phyloP scores from a whole-genome alignment of 805 yeast genomes.

The Starmerella apis region DNA sequence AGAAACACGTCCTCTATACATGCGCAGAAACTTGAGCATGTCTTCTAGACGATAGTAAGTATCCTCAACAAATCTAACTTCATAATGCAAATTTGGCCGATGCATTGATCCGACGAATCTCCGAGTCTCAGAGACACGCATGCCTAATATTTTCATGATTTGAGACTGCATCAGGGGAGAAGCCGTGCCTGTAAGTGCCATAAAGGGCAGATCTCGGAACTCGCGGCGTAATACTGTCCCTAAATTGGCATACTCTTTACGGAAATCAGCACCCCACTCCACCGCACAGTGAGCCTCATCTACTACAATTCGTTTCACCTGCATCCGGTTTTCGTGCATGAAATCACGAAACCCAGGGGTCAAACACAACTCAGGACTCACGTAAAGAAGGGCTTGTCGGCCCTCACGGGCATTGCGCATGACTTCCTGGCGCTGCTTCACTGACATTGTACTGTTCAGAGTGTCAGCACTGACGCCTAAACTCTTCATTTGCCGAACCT shows the following conservation, averaged over 20 bases:
- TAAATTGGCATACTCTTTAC: conserved; percentile 85
- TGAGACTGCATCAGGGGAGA: conserved; percentile 34
- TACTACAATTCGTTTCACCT: conserved; percentile 73
- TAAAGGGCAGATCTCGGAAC: conserved; percentile 60
- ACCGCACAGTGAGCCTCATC: conserved; percentile 98
- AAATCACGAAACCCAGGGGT: conserved; percentile 57
- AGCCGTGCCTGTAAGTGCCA: conserved; percentile 97
- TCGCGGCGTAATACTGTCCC: conserved; percentile 52
- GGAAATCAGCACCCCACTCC: conserved; percentile 96
- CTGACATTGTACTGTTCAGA: conserved; percentile 65
- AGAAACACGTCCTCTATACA: conserved; percentile 20
- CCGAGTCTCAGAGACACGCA: conserved; percentile 37
- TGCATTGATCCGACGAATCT: conserved; percentile 78
- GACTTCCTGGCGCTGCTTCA: conserved; percentile 50
- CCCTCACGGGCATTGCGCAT: conserved; percentile 55
- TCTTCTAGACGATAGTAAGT: conserved; percentile 22
- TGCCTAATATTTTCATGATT: conserved; percentile 71
- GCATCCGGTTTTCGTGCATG: conserved; percentile 44
- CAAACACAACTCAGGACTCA: conserved; percentile 64
- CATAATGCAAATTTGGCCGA: conserved; percentile 73
- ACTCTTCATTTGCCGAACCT: conserved; percentile 62
- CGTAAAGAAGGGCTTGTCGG: conserved; percentile 56
- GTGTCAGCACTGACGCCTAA: conserved; percentile 68
- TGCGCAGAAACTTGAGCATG: conserved; percentile 21
- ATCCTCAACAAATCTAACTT: conserved; percentile 52